Evolutionary conservation across 148 eudicot genomes (phyloP), one percentile per base, ranked within the genome.

Genomic region (Camellia lanceoleosa): DNA sequence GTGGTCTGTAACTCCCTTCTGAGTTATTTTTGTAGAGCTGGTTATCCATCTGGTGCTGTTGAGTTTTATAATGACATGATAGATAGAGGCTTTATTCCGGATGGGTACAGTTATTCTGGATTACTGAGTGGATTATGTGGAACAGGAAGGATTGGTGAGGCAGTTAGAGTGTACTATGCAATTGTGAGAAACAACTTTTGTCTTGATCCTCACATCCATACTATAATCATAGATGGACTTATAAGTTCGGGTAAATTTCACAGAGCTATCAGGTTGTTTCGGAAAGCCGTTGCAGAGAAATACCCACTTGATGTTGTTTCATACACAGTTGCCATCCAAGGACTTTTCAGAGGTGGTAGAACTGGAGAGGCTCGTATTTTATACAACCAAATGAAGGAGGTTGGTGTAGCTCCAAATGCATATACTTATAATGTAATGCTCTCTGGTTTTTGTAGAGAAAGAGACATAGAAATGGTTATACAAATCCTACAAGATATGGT

Each of bases 11-110:
- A 89, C 75, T 81, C 85, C 30, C 84, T 89, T 71, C 59, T 89
- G 47, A 86, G 83, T 76, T 89, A 86, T 67, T 86, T 84, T 58
- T 89, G 89, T 81, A 86, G 83, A 80, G 89, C 92, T 47, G 92
- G 92, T 60, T 76, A 83, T 73, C 85, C 89, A 19, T 58, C 75
- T 61, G 74, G 76, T 77, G 90, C 90, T 67, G 77, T 89, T 75
- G 84, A 84, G 56, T 83, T 89, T 56, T 89, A 83, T 46, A 74
- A 80, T 71, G 86, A 86, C 83, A 84, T 89, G 85, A 81, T 76
- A 59, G 78, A 62, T 71, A 75, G 83, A 69, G 90, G 86, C 9
- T 84, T 84, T 75, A 56, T 52, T 20, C 87, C 87, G 14, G 92
- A 89, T 75, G 84, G 81, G 52, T 88, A 89, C 49, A 89, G 84